These are phyloP conservation scores for Leccinum pallidistipes DNA, from an alignment of 1,284 basidiomycete genomes.

Conservation along the genomic window DNA sequence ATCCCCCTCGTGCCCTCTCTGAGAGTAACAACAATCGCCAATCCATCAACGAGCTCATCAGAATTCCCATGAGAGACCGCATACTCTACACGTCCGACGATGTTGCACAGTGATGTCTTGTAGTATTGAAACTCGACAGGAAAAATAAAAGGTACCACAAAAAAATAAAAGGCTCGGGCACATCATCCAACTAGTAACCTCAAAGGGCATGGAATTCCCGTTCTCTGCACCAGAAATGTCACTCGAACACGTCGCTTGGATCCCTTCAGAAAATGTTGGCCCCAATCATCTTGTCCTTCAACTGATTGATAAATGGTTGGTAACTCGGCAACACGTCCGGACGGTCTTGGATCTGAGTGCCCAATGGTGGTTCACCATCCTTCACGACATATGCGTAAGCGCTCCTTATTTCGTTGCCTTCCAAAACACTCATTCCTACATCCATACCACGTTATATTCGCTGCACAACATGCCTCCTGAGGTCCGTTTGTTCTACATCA, in stretches of 20 bases:
- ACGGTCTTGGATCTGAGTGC: conserved; percentile 95
- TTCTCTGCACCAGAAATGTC: background rate
- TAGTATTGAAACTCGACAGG: too few species aligned
- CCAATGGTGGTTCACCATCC: conserved; percentile 94
- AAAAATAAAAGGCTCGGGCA: too few species aligned
- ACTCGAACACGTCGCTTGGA: background rate
- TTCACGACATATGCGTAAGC: conserved; percentile 85
- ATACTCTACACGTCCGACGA: too few species aligned
- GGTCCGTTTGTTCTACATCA: conserved; percentile 42
- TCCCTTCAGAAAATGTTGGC: conserved; percentile 34
- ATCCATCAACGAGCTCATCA: background rate
- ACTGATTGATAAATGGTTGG: conserved; percentile 83
- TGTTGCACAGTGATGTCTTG: too few species aligned
- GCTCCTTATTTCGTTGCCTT: conserved; percentile 88
- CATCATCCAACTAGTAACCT: too few species aligned
- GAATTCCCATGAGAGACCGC: background rate
- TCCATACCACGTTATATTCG: conserved; percentile 94
- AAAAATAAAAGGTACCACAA: too few species aligned
- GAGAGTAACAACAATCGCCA: too few species aligned
- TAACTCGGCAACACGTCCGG: conserved; percentile 95
- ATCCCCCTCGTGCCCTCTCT: too few species aligned
- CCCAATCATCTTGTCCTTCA: conserved; percentile 68
- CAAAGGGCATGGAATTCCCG: background rate
- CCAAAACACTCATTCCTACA: conserved; percentile 92
- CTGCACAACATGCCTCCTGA: conserved; percentile 96